Evolutionary conservation across 2,329 filamentous ascomycete genomes (phyloP).

Genomic region (Colletotrichum spaethianum): DNA sequence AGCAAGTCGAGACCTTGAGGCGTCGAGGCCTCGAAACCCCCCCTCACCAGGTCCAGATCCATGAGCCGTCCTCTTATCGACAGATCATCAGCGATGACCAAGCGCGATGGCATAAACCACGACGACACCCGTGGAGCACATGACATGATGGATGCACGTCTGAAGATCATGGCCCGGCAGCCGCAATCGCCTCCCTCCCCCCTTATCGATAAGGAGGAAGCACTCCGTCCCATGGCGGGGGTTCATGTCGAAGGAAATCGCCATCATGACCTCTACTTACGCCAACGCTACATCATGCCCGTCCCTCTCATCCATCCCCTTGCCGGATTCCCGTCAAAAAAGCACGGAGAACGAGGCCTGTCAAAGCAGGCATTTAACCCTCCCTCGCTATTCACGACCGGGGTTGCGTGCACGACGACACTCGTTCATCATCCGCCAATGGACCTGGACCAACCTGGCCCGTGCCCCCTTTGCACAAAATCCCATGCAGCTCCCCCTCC

Average conservation of each 20-base stretch:
- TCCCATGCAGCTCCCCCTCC: not conserved
- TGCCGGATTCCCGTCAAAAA: not conserved
- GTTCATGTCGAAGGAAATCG: not conserved
- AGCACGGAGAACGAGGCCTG: not conserved
- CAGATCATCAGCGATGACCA: not conserved
- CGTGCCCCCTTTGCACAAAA: slow-evolving; percentile 21
- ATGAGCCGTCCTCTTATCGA: not conserved
- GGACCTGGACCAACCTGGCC: not conserved
- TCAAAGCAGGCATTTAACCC: not conserved
- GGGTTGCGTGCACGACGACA: not conserved
- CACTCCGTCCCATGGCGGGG: not conserved
- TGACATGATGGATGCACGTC: slow-evolving; percentile 12
- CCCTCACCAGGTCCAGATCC: not conserved
- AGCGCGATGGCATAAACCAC: not conserved
- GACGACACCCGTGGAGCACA: not conserved
- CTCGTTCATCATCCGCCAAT: not conserved
- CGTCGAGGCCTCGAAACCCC: not conserved
- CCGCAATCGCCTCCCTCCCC: not conserved
- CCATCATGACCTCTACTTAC: slow-evolving; percentile 8
- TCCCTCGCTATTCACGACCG: not conserved
- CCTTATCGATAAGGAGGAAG: not conserved
- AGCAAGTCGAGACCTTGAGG: not conserved
- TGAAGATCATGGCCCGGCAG: not conserved
- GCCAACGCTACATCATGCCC: not conserved
- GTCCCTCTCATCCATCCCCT: not conserved